Evolutionary conservation across 2,329 filamentous ascomycete species (phyloP), one percentile per base, ranked within the genome.

Genomic region (Beauveria sp.): DNA sequence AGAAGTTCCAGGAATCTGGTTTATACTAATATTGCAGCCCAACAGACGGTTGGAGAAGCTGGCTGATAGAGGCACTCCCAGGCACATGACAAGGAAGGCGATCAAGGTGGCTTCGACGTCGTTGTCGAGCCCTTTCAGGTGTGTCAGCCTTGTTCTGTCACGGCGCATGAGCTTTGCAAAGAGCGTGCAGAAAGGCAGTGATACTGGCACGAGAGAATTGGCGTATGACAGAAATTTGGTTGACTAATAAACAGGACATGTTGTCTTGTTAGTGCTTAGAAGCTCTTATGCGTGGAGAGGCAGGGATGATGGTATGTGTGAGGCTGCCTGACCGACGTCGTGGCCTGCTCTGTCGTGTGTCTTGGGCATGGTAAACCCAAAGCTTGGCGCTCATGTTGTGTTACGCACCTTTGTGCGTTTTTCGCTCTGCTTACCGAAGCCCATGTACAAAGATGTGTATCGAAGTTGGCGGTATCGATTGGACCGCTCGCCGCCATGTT

Each of bases 331-430:
- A 56, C 53, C 40, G 40, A 56, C 53, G 16, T 26, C 8, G 8
- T n/a, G 18, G n/a, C 30, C 24, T 46, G 52, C 9, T 51, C 10
- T 28, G 26, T 20, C n/a, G 9, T 53, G 20, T 43, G 50, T 40
- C 50, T 53, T 53, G 30, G 49, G 49, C n/a, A 40, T 34, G 28
- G 38, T 54, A 46, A 56, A 56, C 53, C 40, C 53, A 45, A 56
- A 45, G 53, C 53, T 56, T 56, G 53, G 53, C 53, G 14, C 26
- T 18, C 49, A 56, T 56, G 53, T 18, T 26, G 53, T 56, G 40
- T 46, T 30, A 46, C 26, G n/a, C 24, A n/a, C 22, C 24, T 55
- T 16, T 43, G 14, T 43, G n/a, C 34, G 2, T 26, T 18, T 28
- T 43, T 2, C 16, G n/a, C 9, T 26, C 24, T 34, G 20, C n/a